Evolutionary conservation across 768 basidiomycete species (phyloP), one percentile per base, ranked within the genome.

Genomic region (Tylopilus vinaceipallidus): DNA sequence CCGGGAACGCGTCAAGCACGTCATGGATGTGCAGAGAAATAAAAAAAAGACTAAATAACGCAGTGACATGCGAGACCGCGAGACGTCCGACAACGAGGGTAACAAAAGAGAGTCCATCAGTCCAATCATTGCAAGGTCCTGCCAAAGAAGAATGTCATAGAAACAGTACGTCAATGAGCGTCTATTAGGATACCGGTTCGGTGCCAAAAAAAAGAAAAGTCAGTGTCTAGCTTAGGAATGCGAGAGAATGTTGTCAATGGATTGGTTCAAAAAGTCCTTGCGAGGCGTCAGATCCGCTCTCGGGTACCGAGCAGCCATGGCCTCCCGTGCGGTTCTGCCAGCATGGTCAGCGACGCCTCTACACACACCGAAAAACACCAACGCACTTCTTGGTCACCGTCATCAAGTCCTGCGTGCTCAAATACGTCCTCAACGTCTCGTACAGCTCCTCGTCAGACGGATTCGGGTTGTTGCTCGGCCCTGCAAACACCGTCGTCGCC

Each of bases 331-430:
- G 57, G 83, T 79, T 63, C 80, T 81, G 44, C 4, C 26, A 0
- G 10, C 12, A 8, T n/a, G 52, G 37, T 53, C 47, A 60, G 58
- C 38, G 17, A 46, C 0, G 12, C 12, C 27, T 9, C 8, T 24
- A 30, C n/a, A 26, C 49, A 17, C 19, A 39, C 8, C 34, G n/a
- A 10, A 35, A 45, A 23, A 38, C 37, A 12, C 2, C 42, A 2
- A 3, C 81, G 60, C 56, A 84, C 79, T 81, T 83, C 73, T 83
- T 83, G 54, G 81, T 83, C 39, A 87, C 82, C n/a, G 75, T 76
- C 84, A 87, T 84, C 55, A 86, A 63, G 62, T 88, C 83, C 58
- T 85, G 82, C 20, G 79, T 78, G 44, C 82, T 78, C 48, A 88
- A 59, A 59, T 82, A 84, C 20, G 73, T 72, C 45, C 79, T 73